Percentiles rank a stretch among this genome's conserved stretches.
Conservation (phyloP, 192 early-diverging fungal genomes). For the Podila clonocystis region DNA sequence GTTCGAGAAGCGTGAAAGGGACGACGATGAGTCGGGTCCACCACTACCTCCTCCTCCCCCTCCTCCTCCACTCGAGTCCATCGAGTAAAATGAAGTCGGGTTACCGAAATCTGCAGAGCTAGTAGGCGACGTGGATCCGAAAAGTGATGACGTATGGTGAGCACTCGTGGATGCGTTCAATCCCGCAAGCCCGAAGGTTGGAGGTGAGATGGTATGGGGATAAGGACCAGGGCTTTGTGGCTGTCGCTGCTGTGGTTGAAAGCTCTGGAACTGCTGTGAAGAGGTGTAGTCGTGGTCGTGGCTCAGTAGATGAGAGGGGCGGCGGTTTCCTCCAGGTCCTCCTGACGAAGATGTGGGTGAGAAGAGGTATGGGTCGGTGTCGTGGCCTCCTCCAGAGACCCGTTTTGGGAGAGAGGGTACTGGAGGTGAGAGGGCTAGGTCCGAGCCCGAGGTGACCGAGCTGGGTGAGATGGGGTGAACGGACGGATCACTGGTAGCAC, state of each 20-base stretch:
- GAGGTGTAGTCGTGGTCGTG: conserved; percentile 2
- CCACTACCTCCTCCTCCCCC: background rate
- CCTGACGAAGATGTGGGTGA: background rate
- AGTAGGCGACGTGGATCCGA: background rate
- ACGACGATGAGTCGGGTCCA: background rate
- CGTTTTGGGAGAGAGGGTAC: background rate
- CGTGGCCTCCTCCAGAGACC: background rate
- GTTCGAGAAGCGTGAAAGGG: background rate
- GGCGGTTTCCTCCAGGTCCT: background rate
- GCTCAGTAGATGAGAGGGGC: background rate
- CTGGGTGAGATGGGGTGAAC: background rate
- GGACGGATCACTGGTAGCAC: background rate
- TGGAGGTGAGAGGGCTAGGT: background rate
- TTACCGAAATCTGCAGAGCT: background rate
- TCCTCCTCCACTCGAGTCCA: background rate
- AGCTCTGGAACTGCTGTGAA: background rate
- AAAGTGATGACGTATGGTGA: background rate
- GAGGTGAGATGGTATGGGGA: background rate
- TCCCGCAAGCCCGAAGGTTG: background rate
- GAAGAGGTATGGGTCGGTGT: conserved; percentile 1
- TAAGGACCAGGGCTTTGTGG: background rate
- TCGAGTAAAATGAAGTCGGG: background rate
- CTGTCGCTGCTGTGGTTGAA: background rate
- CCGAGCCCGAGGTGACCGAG: background rate
- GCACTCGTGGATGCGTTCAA: background rate